Conservation (phyloP, 495 filamentous ascomycete genomes). For the Ramalina intermedia region DNA sequence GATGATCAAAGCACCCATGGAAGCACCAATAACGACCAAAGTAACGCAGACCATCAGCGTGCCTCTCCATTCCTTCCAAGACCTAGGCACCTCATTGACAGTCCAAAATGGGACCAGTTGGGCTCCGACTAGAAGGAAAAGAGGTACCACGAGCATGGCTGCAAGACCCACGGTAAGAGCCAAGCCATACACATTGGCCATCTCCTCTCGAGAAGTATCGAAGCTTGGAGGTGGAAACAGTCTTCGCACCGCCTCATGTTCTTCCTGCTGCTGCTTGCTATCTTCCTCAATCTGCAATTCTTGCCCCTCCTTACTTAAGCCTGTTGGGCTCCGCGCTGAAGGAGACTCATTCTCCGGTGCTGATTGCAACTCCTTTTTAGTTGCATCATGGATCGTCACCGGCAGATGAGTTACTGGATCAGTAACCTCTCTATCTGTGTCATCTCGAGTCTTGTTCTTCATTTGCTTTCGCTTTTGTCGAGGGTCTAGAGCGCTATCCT, state of each 20-base stretch:
- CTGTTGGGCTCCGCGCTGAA: conserved; percentile 29
- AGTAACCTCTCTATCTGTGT: conserved; percentile 48
- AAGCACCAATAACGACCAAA: conserved; percentile 15
- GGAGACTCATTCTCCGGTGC: conserved; percentile 40
- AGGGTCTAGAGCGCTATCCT: conserved; percentile 31
- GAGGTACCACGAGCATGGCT: conserved; percentile 16
- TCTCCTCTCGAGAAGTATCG: conserved; percentile 29
- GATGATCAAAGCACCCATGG: conserved; percentile 22
- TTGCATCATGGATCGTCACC: conserved; percentile 49
- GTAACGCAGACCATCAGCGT: conserved; percentile 14
- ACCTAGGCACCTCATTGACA: neutral
- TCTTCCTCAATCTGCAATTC: conserved; percentile 31
- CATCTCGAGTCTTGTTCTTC: conserved; percentile 40
- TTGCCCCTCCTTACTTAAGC: conserved; percentile 32
- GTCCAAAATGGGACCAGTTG: neutral
- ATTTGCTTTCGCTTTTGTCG: conserved; percentile 43
- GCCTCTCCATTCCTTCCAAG: conserved; percentile 6
- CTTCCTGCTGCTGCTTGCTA: conserved; percentile 29
- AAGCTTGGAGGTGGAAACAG: conserved; percentile 52
- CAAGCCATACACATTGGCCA: conserved; percentile 30
- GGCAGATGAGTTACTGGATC: conserved; percentile 60
- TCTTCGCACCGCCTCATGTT: conserved; percentile 34
- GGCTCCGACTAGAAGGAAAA: conserved; percentile 13
- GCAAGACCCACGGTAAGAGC: conserved; percentile 30
- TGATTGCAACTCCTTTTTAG: conserved; percentile 38